phyloP scores from a whole-genome alignment of 257 asterid species.

The Verbascum thapsus region DNA sequence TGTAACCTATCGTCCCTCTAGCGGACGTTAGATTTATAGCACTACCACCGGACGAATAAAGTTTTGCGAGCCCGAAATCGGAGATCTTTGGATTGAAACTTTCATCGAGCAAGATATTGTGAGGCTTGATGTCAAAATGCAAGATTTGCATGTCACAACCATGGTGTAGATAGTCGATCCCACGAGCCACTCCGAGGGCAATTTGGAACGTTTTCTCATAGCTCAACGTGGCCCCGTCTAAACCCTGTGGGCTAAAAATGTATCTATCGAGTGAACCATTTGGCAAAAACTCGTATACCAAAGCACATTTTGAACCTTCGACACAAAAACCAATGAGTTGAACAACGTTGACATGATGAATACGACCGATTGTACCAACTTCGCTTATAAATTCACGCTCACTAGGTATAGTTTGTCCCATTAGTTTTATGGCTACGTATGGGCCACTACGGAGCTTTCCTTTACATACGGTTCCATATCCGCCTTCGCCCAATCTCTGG shows the following conservation, averaged over 20 bases:
- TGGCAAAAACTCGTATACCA: constrained; percentile 52
- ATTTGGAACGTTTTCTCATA: constrained; percentile 46
- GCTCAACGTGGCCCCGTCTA: constrained; percentile 32
- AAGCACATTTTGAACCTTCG: constrained; percentile 46
- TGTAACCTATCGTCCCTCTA: constrained; percentile 50
- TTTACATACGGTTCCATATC: constrained; percentile 48
- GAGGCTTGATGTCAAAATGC: constrained; percentile 51
- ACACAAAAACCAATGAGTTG: constrained; percentile 53
- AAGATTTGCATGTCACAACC: constrained; percentile 50
- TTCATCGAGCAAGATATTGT: constrained; percentile 39
- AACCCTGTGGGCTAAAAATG: constrained; percentile 38
- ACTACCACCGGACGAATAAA: constrained; percentile 30
- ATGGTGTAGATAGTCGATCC: constrained; percentile 44
- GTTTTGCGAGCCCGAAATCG: constrained; percentile 43
- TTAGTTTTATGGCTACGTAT: constrained; percentile 46
- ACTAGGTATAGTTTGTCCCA: constrained; percentile 38
- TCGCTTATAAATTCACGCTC: constrained; percentile 59
- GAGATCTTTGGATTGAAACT: constrained; percentile 45
- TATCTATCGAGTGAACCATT: constrained; percentile 54
- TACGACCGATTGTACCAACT: constrained; percentile 56
- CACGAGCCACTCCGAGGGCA: constrained; percentile 47
- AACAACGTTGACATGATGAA: constrained; percentile 53
- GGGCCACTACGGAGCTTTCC: constrained; percentile 54
- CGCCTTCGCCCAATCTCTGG: constrained; percentile 56
- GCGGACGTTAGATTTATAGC: constrained; percentile 36